These are phyloP conservation scores for Amanita muscaria DNA, from an alignment of 768 basidiomycete genomes.

Conservation along the genomic window DNA sequence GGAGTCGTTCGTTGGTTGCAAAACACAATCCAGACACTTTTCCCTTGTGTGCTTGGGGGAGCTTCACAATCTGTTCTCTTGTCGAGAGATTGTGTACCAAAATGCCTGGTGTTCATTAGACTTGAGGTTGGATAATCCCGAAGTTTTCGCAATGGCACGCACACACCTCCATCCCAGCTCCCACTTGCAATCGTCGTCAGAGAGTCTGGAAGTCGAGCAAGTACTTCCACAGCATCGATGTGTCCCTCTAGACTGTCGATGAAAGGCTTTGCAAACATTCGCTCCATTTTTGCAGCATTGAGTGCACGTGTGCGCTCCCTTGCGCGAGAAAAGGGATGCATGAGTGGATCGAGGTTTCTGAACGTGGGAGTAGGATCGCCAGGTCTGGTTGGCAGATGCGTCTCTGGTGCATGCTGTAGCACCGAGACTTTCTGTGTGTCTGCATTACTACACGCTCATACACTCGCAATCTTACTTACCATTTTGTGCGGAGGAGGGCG, in stretches of 20 bases:
- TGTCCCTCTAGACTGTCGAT: constrained; percentile 87
- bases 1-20: constrained; percentile 47
- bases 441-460: no score
- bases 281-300: constrained; percentile 93
- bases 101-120: constrained; percentile 62
- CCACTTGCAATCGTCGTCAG: constrained; percentile 81
- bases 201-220: constrained; percentile 64
- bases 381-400: constrained; percentile 62
- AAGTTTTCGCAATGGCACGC: constrained; percentile 7
- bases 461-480: no score
- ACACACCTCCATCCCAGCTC: constrained; percentile 91
- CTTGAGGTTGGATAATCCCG: no score
- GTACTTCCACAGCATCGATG: constrained; percentile 85
- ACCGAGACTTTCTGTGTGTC: constrained; percentile 70
- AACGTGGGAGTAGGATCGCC: constrained; percentile 85
- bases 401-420: constrained; percentile 72
- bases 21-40: constrained; percentile 82
- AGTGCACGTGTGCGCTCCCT: constrained; percentile 90
- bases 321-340: constrained; percentile 90
- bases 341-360: constrained; percentile 88
- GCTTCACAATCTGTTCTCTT: constrained; percentile 41
- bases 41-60: constrained; percentile 72
- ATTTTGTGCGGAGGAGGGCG: no score
- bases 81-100: constrained; percentile 76
- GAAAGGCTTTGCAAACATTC: constrained; percentile 98